A percentile compares a stretch with the other conserved stretches of the same genome.
Conservation (phyloP, 1,284 basidiomycete species). For the Athelia psychrophila region DNA sequence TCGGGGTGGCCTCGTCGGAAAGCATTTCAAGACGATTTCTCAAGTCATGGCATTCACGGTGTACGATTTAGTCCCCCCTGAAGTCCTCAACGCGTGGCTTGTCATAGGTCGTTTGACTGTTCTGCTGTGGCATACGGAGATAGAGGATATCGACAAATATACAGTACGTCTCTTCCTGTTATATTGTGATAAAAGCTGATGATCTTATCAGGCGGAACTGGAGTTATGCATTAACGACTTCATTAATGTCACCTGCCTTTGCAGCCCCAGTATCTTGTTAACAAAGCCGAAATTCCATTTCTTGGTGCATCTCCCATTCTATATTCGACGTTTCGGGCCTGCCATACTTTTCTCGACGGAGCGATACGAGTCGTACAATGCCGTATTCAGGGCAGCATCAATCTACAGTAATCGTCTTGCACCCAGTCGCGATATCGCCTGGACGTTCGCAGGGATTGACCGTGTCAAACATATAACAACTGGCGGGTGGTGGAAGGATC, state of each 20-base stretch:
- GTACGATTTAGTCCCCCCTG: slow-evolving; percentile 7
- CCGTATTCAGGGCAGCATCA: slow-evolving; percentile 6
- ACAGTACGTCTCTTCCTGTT: background rate
- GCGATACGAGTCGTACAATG: slow-evolving; percentile 10
- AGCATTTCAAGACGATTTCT: slow-evolving; percentile 11
- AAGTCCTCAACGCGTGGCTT: slow-evolving; percentile 6
- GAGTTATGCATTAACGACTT: too few species aligned
- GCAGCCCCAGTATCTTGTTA: slow-evolving; percentile 3
- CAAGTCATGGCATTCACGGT: slow-evolving; percentile 8
- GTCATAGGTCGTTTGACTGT: slow-evolving; percentile 6
- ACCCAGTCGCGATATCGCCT: slow-evolving; percentile 10
- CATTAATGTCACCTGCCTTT: background rate
- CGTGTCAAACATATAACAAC: slow-evolving; percentile 6
- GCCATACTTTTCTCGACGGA: slow-evolving; percentile 4
- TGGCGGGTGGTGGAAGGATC: slow-evolving; percentile 7
- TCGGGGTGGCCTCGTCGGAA: slow-evolving; percentile 11
- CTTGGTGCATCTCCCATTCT: slow-evolving; percentile 8
- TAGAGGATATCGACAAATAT: slow-evolving; percentile 6
- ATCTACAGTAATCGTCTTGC: slow-evolving; percentile 13
- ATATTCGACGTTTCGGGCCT: slow-evolving; percentile 11
- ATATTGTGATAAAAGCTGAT: background rate
- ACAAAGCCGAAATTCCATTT: slow-evolving; percentile 13
- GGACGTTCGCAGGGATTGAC: slow-evolving; percentile 4
- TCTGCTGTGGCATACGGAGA: slow-evolving; percentile 10
- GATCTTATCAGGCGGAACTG: background rate